phyloP scores from a whole-genome alignment of 2,329 filamentous ascomycete genomes.

The Pleoardoris graminearum region DNA sequence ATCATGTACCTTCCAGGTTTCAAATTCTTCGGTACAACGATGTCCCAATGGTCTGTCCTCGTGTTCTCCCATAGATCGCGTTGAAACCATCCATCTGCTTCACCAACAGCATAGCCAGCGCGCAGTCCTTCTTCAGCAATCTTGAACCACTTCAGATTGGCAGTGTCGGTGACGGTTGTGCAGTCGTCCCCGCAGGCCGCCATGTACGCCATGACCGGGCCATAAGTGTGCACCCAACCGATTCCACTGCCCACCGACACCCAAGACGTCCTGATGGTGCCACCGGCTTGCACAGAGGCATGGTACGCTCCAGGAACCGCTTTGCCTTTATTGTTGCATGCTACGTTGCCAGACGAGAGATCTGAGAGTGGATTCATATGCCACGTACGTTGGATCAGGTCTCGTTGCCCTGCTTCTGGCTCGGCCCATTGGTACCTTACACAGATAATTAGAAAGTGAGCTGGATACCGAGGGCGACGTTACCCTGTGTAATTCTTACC shows the following conservation, averaged over 20 bases:
- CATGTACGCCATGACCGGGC: constrained; percentile 7
- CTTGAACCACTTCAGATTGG: constrained; percentile 14
- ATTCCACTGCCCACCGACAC: not conserved
- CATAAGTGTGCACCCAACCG: constrained; percentile 8
- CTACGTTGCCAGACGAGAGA: constrained; percentile 5
- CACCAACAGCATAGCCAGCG: constrained; percentile 3
- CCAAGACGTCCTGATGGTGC: constrained; percentile 8
- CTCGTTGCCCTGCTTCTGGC: constrained; percentile 4
- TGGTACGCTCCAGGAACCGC: constrained; percentile 10
- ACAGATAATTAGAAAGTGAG: not conserved
- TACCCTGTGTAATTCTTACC: constrained; percentile 5
- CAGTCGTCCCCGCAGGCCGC: constrained; percentile 12
- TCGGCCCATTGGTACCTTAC: constrained; percentile 9
- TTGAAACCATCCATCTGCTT: constrained; percentile 12
- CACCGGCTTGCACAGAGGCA: constrained; percentile 7
- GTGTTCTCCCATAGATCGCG: constrained; percentile 10
- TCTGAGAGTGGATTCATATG: constrained; percentile 3
- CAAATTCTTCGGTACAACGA: constrained; percentile 6
- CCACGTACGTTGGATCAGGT: constrained; percentile 14
- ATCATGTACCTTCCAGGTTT: constrained; percentile 16
- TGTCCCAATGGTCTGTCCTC: constrained; percentile 7
- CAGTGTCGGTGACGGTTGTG: constrained; percentile 2
- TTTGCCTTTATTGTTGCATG: constrained; percentile 11
- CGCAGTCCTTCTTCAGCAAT: constrained; percentile 15
- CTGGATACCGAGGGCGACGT: not conserved